Evolutionary conservation across 148 eudicot genomes (phyloP), one percentile per base, ranked within the genome.

Genomic region (Camellia granthamiana): DNA sequence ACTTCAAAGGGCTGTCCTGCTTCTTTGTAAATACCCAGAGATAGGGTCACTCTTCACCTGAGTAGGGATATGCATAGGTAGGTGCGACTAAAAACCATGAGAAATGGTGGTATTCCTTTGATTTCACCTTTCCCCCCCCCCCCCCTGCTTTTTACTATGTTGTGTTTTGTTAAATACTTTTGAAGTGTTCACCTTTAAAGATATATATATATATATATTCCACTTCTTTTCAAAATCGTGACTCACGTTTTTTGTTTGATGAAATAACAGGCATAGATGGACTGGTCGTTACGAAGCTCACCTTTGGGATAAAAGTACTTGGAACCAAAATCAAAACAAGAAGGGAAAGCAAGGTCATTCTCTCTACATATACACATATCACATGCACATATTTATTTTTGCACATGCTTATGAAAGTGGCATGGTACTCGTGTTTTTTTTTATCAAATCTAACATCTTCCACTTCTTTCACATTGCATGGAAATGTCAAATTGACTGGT

Each of bases 261-360:
- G 56, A 42, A 71, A 71, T 74, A 74, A 55, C 82, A 96, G 99
- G 91, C 99, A 96, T 91, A 86, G 99, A 72, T 96, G 99, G 99
- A 93, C 99, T 77, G 99, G 99, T 79, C 97, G 99, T 49, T 96
- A 96, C 84, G 99, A 96, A 89, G 99, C 99, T 79, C 99, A 96
- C 78, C 95, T 96, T 78, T 96, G 99, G 99, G 99, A 96, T 85
- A 96, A 96, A 83, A 93, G 89, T 83, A 93, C 99, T 73, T 96
- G 99, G 99, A 96, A 96, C 80, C 98, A 91, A 82, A 96, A 94
- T 84, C 99, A 96, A 77, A 96, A 96, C 82, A 96, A 96, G 88
- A 96, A 96, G 84, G 99, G 99, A 55, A 96, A 96, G 83, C 99
- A 93, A 93, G 98, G 97, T 94, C 69, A 81, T 51, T 60, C 44